phyloP scores from a whole-genome alignment of 495 filamentous ascomycete genomes.

The Xylaria intraflava region DNA sequence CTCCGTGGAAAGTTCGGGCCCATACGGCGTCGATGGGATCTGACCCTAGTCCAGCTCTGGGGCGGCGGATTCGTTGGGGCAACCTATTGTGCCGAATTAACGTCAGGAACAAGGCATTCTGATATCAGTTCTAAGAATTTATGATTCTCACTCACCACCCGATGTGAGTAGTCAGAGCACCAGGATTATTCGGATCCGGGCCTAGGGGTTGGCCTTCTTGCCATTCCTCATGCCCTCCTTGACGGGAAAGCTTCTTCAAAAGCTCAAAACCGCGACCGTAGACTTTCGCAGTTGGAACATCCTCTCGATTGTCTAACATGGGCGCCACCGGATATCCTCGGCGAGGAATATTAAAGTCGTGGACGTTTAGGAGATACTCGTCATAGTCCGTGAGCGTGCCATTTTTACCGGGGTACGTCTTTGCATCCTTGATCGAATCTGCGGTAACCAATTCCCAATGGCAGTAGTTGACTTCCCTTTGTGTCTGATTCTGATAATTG shows the following conservation, averaged over 20 bases:
- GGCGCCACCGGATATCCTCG: not conserved
- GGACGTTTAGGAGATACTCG: slow-evolving; percentile 4
- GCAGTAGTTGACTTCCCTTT: slow-evolving; percentile 2
- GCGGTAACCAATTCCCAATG: slow-evolving; percentile 1
- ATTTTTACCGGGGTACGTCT: not conserved
- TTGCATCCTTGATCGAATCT: not conserved
- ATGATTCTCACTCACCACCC: slow-evolving; percentile 3
- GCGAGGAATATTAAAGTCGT: not conserved
- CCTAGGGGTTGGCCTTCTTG: not conserved
- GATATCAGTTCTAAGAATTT: no score
- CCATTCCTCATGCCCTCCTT: not conserved
- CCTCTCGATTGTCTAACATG: not conserved
- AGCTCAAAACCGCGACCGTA: slow-evolving; percentile 1
- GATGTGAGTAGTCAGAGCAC: not conserved
- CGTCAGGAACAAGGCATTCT: no score
- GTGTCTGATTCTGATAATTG: not conserved
- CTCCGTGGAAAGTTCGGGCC: slow-evolving; percentile 4
- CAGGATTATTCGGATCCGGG: not conserved
- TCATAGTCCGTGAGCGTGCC: not conserved
- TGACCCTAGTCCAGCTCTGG: slow-evolving; percentile 10
- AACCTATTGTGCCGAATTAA: not conserved
- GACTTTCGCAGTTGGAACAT: not conserved
- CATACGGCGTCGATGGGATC: slow-evolving; percentile 4
- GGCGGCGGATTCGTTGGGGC: not conserved
- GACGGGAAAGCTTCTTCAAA: not conserved